Conservation (phyloP, 768 basidiomycete genomes). For the Suillus brevipes region DNA sequence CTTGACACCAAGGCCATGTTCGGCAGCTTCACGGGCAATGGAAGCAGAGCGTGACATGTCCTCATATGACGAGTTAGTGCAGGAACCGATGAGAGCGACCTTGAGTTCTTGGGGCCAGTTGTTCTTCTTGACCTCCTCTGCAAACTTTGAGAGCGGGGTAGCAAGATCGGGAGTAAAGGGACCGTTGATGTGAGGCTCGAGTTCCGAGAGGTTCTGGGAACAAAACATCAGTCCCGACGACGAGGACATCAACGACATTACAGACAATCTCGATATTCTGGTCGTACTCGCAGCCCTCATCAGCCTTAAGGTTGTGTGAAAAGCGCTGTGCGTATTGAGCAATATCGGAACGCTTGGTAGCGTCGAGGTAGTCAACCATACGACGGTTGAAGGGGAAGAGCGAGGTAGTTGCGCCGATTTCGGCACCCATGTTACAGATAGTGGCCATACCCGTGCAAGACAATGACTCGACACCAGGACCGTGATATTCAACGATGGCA, state of each 20-base stretch:
- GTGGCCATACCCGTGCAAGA: slow-evolving; percentile 99
- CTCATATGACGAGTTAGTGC: slow-evolving; percentile 99
- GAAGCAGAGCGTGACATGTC: slow-evolving; percentile 98
- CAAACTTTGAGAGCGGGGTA: slow-evolving; percentile 96
- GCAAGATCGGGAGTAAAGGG: slow-evolving; percentile 99
- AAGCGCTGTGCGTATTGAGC: slow-evolving; percentile 88
- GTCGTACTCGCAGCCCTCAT: slow-evolving; percentile 90
- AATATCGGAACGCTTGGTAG: slow-evolving; percentile 89
- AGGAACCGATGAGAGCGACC: slow-evolving; percentile 97
- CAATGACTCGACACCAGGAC: slow-evolving; percentile 91
- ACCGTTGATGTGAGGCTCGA: slow-evolving; percentile 99
- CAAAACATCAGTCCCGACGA: slow-evolving; percentile 1
- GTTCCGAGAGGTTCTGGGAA: slow-evolving; percentile 84
- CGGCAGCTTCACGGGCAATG: slow-evolving; percentile 85
- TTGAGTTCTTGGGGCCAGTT: slow-evolving; percentile 96
- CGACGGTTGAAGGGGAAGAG: slow-evolving; percentile 98
- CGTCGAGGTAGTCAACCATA: slow-evolving; percentile 91
- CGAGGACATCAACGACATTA: slow-evolving; percentile 11
- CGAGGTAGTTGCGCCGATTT: slow-evolving; percentile 98
- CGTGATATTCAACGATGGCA: slow-evolving; percentile 96
- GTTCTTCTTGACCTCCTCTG: slow-evolving; percentile 88
- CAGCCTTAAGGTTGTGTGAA: slow-evolving; percentile 86
- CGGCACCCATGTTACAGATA: slow-evolving; percentile 99
- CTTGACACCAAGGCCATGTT: slow-evolving; percentile 85
- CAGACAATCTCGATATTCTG: slow-evolving; percentile 87